Evolutionary conservation across 495 filamentous ascomycete genomes (phyloP).

Genomic region (Aspergillus avenaceus): DNA sequence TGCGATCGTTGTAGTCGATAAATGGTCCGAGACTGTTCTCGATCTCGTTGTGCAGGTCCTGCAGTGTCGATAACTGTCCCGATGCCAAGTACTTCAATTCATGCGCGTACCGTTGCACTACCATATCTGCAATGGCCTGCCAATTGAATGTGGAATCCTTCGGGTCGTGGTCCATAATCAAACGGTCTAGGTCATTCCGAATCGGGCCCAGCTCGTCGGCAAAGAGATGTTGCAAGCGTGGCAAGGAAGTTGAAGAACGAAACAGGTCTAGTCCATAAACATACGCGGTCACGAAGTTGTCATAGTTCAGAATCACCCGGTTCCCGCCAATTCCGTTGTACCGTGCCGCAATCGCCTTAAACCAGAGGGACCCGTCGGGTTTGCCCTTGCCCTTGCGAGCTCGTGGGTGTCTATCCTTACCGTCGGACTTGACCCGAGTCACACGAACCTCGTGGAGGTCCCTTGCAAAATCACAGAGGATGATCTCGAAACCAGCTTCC

Average conservation of each 20-base stretch:
- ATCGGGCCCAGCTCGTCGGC: conserved; percentile 35
- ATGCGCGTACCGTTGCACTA: conserved; percentile 53
- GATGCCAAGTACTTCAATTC: conserved; percentile 47
- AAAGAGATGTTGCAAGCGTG: conserved; percentile 39
- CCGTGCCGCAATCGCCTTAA: conserved; percentile 45
- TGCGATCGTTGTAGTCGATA: conserved; percentile 43
- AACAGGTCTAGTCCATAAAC: conserved; percentile 54
- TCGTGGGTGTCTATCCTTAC: conserved; percentile 3
- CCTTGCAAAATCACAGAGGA: conserved; percentile 58
- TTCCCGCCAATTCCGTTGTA: conserved; percentile 55
- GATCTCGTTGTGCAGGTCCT: conserved; percentile 40
- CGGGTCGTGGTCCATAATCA: conserved; percentile 28
- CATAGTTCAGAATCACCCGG: conserved; percentile 55
- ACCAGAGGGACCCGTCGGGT: conserved; percentile 16
- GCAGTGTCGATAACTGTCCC: conserved; percentile 24
- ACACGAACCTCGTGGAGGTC: conserved; percentile 29
- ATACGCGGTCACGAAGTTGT: conserved; percentile 56
- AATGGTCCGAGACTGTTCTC: conserved; percentile 43
- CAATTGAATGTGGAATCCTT: conserved; percentile 40
- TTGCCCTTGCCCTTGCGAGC: conserved; percentile 8
- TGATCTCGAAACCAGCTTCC: conserved; percentile 68
- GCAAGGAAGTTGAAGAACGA: conserved; percentile 25
- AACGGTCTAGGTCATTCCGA: conserved; percentile 33
- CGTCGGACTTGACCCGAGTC: conserved; percentile 19
- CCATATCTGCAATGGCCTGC: conserved; percentile 59